Conservation (phyloP, 2,329 filamentous ascomycete genomes). For the Pestalotiopsis sp. region DNA sequence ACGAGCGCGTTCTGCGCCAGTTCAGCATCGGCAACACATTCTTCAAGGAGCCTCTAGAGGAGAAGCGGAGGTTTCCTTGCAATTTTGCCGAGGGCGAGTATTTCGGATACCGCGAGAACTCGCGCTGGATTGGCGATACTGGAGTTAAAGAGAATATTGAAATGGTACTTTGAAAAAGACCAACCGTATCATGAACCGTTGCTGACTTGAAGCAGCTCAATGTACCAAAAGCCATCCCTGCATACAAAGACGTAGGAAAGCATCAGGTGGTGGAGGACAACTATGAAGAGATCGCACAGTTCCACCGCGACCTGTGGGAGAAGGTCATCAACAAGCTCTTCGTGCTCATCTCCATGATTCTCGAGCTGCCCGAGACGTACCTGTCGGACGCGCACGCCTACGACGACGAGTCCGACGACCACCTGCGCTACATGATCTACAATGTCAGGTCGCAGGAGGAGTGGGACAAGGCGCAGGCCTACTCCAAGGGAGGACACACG, state of each 20-base stretch:
- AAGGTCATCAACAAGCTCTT: slow-evolving; percentile 50
- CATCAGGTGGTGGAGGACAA: slow-evolving; percentile 27
- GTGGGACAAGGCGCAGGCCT: slow-evolving; percentile 37
- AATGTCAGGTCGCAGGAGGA: slow-evolving; percentile 26
- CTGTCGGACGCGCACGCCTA: slow-evolving; percentile 27
- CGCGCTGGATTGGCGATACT: slow-evolving; percentile 36
- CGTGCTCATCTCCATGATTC: slow-evolving; percentile 47
- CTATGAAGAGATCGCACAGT: slow-evolving; percentile 27
- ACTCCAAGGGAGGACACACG: slow-evolving; percentile 42
- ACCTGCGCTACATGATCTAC: slow-evolving; percentile 32
- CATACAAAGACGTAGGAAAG: slow-evolving; percentile 35
- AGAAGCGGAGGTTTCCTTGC: slow-evolving; percentile 26
- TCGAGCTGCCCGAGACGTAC: slow-evolving; percentile 29
- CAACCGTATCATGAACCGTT: not conserved
- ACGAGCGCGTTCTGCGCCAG: slow-evolving; percentile 26
- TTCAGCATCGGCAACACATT: slow-evolving; percentile 26
- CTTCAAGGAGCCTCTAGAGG: slow-evolving; percentile 24
- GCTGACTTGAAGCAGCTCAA: slow-evolving; percentile 38
- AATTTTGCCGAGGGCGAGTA: slow-evolving; percentile 31
- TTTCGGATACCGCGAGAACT: slow-evolving; percentile 36
- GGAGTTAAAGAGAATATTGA: slow-evolving; percentile 52
- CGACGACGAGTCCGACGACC: slow-evolving; percentile 28
- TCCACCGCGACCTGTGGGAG: slow-evolving; percentile 25
- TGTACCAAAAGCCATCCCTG: slow-evolving; percentile 27
- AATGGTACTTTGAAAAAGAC: slow-evolving; percentile 35